Conservation (phyloP, 2,329 filamentous ascomycete species). For the Pyrenophora teres region DNA sequence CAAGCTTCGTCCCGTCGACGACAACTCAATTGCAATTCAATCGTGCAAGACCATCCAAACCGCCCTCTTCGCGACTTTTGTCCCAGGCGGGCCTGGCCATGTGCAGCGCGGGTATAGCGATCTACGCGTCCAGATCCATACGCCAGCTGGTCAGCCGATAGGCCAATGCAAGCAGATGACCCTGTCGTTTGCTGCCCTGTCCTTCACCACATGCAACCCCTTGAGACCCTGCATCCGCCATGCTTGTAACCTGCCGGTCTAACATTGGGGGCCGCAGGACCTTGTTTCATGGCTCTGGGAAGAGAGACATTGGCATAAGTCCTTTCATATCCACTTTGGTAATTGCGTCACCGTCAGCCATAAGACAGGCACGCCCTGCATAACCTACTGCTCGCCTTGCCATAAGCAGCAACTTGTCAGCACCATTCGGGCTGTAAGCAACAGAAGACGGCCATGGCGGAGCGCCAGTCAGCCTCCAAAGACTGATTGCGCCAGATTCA, state of each 20-base stretch:
- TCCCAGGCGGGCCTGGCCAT: constrained; percentile 5
- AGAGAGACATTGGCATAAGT: constrained; percentile 27
- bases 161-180: constrained; percentile 41
- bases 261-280: constrained; percentile 21
- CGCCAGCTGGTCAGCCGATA: constrained; percentile 38
- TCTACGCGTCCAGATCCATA: constrained; percentile 33
- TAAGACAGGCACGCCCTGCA: constrained; percentile 19
- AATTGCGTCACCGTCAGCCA: constrained; percentile 22
- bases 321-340: constrained; percentile 34
- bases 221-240: constrained; percentile 42
- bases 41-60: background rate
- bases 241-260: constrained; percentile 27
- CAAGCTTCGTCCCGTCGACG: constrained; percentile 1
- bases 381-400: constrained; percentile 18
- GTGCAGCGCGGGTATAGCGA: constrained; percentile 34
- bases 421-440: constrained; percentile 2
- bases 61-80: background rate
- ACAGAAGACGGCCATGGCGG: background rate
- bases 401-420: constrained; percentile 16
- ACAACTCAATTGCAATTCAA: constrained; percentile 3
- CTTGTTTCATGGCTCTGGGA: constrained; percentile 33
- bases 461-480: background rate
- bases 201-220: constrained; percentile 22
- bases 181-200: constrained; percentile 34
- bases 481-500: too few relatives aligned